Evolutionary conservation across 192 early-diverging fungal species (phyloP).

Genomic region (Fimicolochytrium jonesii): DNA sequence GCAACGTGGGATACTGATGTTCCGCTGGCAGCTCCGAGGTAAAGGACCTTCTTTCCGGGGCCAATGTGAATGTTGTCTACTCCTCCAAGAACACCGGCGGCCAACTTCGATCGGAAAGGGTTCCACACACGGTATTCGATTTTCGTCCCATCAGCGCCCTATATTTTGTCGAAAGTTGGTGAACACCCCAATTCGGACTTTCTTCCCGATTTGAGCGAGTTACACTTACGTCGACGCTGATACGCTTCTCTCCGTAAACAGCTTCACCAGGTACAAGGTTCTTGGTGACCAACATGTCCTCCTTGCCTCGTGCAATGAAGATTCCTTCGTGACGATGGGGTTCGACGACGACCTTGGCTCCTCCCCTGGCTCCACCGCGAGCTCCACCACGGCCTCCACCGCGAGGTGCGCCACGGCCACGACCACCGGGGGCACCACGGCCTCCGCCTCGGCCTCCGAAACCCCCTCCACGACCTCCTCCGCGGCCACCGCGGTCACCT

Average conservation of each 20-base stretch:
- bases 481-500: constrained; percentile 38
- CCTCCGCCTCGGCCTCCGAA: constrained; percentile 49
- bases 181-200: too few species aligned
- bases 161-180: too few species aligned
- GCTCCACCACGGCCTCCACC: constrained; percentile 62
- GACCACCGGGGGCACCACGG: constrained; percentile 47
- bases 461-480: constrained; percentile 49
- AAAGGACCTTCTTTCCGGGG: constrained; percentile 95
- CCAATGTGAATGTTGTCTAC: constrained; percentile 92
- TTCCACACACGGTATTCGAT: constrained; percentile 99
- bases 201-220: neutral
- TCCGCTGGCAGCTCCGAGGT: constrained; percentile 93
- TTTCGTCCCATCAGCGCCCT: constrained; percentile 86
- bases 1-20: constrained; percentile 97
- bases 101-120: constrained; percentile 98
- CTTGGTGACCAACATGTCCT: constrained; percentile 97
- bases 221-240: constrained; percentile 81
- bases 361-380: constrained; percentile 76
- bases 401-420: constrained; percentile 53
- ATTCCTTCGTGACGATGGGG: constrained; percentile 95
- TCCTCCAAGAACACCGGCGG: constrained; percentile 95
- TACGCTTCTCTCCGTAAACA: constrained; percentile 98
- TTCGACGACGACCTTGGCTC: constrained; percentile 93
- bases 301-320: constrained; percentile 97
- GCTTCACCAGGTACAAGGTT: constrained; percentile 96